Percentiles rank a stretch among this genome's conserved stretches.
These are phyloP conservation scores for Hura crepitans DNA, from an alignment of 441 rosid genomes.

Conservation along the genomic window DNA sequence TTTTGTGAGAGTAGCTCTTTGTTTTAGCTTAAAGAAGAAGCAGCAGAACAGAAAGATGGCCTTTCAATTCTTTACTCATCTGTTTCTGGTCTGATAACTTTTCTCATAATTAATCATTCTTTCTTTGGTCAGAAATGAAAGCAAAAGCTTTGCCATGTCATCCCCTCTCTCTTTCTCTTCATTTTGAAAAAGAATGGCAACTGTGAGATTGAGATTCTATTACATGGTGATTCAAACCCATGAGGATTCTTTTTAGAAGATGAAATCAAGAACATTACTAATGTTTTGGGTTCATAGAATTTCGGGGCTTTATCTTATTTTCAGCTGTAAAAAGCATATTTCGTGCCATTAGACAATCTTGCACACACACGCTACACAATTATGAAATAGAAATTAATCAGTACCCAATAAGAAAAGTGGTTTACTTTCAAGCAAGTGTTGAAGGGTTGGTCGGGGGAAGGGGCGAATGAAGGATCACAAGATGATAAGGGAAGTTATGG, in stretches of 20 bases:
- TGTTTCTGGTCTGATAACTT: conserved; percentile 28
- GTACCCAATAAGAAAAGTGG: too few relatives aligned
- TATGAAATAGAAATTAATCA: neutral
- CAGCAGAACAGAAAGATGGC: too few relatives aligned
- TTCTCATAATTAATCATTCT: conserved; percentile 23
- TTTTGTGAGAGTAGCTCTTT: neutral
- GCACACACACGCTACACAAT: neutral
- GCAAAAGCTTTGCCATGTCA: neutral
- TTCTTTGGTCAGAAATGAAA: conserved; percentile 12
- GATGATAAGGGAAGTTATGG: conserved; percentile 34
- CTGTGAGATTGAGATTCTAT: neutral
- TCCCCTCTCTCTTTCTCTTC: neutral
- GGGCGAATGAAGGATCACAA: conserved; percentile 24
- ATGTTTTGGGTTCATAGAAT: neutral
- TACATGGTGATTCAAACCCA: conserved; percentile 11
- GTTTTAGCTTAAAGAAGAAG: conserved; percentile 30
- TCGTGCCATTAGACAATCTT: too few relatives aligned
- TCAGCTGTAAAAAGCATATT: too few relatives aligned
- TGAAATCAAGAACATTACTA: neutral
- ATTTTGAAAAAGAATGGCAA: too few relatives aligned
- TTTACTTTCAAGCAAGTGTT: conserved; percentile 4
- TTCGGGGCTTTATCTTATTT: neutral
- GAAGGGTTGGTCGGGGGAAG: too few relatives aligned
- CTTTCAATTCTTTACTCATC: conserved; percentile 8
- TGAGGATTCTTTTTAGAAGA: neutral